These are phyloP conservation scores for Thecaphora frezii DNA, from an alignment of 1,284 basidiomycete species.

Conservation along the genomic window DNA sequence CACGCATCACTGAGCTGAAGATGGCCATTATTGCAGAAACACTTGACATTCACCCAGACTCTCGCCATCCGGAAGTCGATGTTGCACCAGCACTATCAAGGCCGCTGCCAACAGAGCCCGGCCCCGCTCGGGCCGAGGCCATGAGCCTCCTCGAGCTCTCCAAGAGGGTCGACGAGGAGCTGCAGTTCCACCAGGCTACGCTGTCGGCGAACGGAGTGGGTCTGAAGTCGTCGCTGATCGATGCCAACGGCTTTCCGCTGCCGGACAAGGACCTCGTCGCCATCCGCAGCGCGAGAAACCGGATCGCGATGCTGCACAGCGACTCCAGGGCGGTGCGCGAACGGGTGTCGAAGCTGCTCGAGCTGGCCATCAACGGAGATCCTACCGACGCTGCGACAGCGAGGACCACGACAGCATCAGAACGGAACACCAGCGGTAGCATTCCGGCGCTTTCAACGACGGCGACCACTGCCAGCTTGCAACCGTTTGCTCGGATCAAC, in stretches of 20 bases:
- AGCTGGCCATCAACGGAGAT: constrained; percentile 36
- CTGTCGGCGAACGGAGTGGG: constrained; percentile 28
- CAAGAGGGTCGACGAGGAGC: constrained; percentile 31
- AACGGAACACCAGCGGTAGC: not conserved
- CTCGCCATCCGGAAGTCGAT: constrained; percentile 4
- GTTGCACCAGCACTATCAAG: constrained; percentile 12
- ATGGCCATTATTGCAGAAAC: not conserved
- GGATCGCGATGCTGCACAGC: constrained; percentile 39
- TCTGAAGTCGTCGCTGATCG: constrained; percentile 33
- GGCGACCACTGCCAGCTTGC: not conserved
- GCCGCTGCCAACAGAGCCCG: constrained; percentile 16
- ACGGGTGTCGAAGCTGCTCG: constrained; percentile 23
- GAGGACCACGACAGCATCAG: not conserved
- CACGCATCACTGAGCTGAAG: too few relatives aligned
- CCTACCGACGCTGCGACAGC: not conserved
- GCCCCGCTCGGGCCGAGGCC: constrained; percentile 20
- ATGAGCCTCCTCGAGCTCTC: constrained; percentile 15
- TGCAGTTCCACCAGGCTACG: constrained; percentile 16
- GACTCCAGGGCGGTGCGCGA: constrained; percentile 33
- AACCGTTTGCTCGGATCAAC: constrained; percentile 32
- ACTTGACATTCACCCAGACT: not conserved
- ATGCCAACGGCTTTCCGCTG: constrained; percentile 43
- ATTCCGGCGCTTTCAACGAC: too few relatives aligned
- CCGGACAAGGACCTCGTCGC: constrained; percentile 42
- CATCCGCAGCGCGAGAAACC: constrained; percentile 32